These are phyloP conservation scores for Saccharomycopsis microspora DNA, from an alignment of 805 yeast genomes.

Conservation along the genomic window DNA sequence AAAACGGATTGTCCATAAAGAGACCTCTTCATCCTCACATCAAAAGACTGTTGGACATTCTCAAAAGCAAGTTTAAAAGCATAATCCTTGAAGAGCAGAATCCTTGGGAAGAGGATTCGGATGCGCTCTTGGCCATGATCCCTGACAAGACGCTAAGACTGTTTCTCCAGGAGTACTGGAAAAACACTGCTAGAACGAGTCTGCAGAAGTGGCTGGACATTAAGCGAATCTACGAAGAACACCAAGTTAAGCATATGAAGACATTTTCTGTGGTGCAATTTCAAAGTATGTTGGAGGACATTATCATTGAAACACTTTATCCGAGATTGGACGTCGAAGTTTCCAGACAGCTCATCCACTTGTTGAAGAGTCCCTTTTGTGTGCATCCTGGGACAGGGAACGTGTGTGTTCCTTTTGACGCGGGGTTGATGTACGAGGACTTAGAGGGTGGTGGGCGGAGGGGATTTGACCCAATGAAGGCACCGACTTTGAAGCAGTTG, in stretches of 20 bases:
- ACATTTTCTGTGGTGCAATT: constrained; percentile 33
- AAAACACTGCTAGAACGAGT: constrained; percentile 38
- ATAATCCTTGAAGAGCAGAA: constrained; percentile 73
- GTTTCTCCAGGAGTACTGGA: constrained; percentile 52
- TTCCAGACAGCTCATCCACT: constrained; percentile 78
- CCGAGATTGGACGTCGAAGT: constrained; percentile 93
- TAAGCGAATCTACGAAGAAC: constrained; percentile 33
- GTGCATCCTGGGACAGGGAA: constrained; percentile 94
- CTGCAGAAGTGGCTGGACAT: constrained; percentile 72
- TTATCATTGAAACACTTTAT: constrained; percentile 68
- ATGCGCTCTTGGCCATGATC: constrained; percentile 45
- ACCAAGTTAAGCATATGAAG: constrained; percentile 19
- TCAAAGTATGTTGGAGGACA: constrained; percentile 70
- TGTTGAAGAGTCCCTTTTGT: constrained; percentile 93
- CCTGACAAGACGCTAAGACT: constrained; percentile 49
- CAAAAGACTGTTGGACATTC: constrained; percentile 57
- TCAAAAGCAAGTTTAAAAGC: constrained; percentile 52
- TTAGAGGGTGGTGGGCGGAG: constrained; percentile 22
- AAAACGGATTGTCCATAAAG: constrained; percentile 40
- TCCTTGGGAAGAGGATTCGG: constrained; percentile 60
- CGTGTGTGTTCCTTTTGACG: constrained; percentile 83
- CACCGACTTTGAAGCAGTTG: constrained; percentile 56
- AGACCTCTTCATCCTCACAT: constrained; percentile 89
- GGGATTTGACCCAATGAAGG: constrained; percentile 66
- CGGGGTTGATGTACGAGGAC: constrained; percentile 19